These are phyloP conservation scores for Yamadazyma conglobata DNA, from an alignment of 1,139 yeast species.

Conservation along the genomic window DNA sequence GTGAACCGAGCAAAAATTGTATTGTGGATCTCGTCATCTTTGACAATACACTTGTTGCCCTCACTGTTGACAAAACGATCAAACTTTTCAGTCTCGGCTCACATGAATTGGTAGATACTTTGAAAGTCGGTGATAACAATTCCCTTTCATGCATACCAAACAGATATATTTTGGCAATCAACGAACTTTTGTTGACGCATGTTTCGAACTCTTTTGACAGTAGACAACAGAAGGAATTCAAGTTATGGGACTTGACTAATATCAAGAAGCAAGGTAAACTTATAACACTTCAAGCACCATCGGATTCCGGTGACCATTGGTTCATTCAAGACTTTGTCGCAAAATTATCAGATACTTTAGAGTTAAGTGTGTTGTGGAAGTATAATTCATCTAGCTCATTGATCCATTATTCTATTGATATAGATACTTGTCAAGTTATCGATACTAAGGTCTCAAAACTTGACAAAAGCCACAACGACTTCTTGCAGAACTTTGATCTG, in stretches of 20 bases:
- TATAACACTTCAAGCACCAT: constrained; percentile 23
- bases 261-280: constrained; percentile 22
- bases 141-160: constrained; percentile 27
- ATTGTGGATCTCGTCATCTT: constrained; percentile 28
- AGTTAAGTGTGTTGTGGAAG: constrained; percentile 52
- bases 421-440: constrained; percentile 17
- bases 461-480: constrained; percentile 15
- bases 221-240: constrained; percentile 21
- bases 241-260: constrained; percentile 21
- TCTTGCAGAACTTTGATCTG: constrained; percentile 26
- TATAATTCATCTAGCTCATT: constrained; percentile 55
- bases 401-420: constrained; percentile 19
- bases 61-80: constrained; percentile 48
- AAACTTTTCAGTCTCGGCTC: constrained; percentile 54
- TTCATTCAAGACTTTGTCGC: constrained; percentile 39
- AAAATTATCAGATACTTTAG: constrained; percentile 20
- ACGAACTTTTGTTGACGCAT: constrained; percentile 13
- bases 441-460: constrained; percentile 8
- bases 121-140: constrained; percentile 11
- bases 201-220: constrained; percentile 11
- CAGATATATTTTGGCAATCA: constrained; percentile 25
- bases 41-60: constrained; percentile 17
- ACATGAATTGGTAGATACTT: constrained; percentile 19
- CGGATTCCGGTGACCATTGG: constrained; percentile 40
- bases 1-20: constrained; percentile 26